Percentiles rank a stretch among this genome's conserved stretches.
phyloP scores from a whole-genome alignment of 768 basidiomycete species.

The Boletus subcaerulescens region DNA sequence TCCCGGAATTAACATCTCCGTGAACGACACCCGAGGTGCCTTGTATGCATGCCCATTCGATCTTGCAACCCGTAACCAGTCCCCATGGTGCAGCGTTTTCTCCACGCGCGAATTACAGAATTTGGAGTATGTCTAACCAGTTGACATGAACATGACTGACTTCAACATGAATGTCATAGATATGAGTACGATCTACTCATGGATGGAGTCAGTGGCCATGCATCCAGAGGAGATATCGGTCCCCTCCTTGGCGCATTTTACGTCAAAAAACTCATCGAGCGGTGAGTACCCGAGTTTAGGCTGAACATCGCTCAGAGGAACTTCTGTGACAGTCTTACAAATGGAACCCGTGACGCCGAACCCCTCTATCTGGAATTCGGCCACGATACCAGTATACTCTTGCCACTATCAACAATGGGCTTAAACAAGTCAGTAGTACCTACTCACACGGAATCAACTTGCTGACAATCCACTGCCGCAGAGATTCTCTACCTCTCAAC shows the following conservation, averaged over 20 bases:
- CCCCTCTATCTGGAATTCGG: conserved; percentile 42
- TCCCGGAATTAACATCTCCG: conserved; percentile 32
- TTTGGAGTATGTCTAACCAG: conserved; percentile 32
- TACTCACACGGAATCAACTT: not conserved
- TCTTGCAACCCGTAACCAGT: conserved; percentile 33
- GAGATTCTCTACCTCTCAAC: conserved; percentile 33
- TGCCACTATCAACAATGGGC: conserved; percentile 37
- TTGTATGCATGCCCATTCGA: conserved; percentile 44
- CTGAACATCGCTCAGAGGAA: not conserved
- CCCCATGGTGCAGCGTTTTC: conserved; percentile 43
- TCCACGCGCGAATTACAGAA: conserved; percentile 30
- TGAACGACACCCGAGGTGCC: conserved; percentile 38
- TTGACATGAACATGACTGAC: not conserved
- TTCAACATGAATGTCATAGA: conserved; percentile 10
- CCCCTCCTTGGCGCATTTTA: conserved; percentile 39
- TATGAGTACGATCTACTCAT: conserved; percentile 42
- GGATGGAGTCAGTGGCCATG: conserved; percentile 37
- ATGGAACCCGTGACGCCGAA: conserved; percentile 32
- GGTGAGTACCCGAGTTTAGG: conserved; percentile 18
- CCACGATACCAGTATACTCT: conserved; percentile 40
- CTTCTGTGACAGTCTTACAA: conserved; percentile 29
- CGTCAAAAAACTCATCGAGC: conserved; percentile 38
- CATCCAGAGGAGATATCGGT: conserved; percentile 30
- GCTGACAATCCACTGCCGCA: conserved; percentile 9
- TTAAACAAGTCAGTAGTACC: conserved; percentile 34